Percentiles rank a stretch among this genome's conserved stretches.
phyloP scores from a whole-genome alignment of 495 filamentous ascomycete genomes.

The Tuber umbilicatum region DNA sequence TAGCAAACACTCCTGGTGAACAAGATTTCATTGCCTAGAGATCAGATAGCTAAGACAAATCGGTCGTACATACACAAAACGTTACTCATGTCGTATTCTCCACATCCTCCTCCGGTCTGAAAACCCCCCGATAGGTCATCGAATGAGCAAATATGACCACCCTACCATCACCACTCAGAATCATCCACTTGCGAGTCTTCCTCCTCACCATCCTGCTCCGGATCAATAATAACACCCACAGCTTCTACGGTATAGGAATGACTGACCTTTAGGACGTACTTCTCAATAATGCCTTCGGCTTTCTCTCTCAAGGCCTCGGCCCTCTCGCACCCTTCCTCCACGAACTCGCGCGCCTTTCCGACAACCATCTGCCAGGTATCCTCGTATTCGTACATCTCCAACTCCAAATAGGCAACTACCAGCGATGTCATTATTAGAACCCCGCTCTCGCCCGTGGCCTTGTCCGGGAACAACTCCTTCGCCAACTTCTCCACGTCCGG shows the following conservation, averaged over 20 bases:
- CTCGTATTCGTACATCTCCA: slow-evolving; percentile 42
- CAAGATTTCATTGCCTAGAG: not conserved
- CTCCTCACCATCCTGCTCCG: not conserved
- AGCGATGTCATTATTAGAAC: slow-evolving; percentile 48
- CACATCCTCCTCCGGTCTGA: not conserved
- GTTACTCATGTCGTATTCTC: not conserved
- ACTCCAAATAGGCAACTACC: slow-evolving; percentile 49
- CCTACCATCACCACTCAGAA: not conserved
- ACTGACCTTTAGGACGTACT: no score
- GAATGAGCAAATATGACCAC: not conserved
- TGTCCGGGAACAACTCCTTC: no score
- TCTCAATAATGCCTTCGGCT: no score
- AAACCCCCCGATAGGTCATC: not conserved
- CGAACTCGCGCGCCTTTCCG: no score
- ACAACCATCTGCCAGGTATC: slow-evolving; percentile 56
- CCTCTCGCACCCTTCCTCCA: no score
- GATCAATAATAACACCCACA: not conserved
- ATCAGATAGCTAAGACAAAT: not conserved
- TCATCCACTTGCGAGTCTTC: not conserved
- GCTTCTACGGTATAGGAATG: not conserved
- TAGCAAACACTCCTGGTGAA: not conserved
- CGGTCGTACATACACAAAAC: not conserved
- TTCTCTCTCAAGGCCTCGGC: no score
- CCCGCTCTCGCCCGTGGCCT: not conserved
- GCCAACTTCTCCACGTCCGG: no score